Conservation (phyloP, 75 land plant genomes). For the Ceratopteris richardii region DNA sequence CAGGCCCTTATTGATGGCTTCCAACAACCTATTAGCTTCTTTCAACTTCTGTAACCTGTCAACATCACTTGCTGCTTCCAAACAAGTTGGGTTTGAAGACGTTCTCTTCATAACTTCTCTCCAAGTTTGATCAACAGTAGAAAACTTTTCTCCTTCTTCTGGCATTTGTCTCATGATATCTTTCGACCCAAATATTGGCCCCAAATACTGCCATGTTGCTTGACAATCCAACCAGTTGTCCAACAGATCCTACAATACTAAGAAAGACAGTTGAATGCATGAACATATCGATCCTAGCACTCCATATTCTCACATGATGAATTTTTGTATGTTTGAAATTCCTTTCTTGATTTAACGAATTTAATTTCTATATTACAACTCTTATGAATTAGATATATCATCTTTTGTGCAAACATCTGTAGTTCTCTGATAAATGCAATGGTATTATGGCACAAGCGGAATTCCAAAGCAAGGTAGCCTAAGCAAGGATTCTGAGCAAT, state of each 20-base stretch:
- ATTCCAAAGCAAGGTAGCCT: too few species aligned
- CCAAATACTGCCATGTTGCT: conserved; percentile 40
- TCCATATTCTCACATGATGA: too few species aligned
- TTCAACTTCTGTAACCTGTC: conserved; percentile 19
- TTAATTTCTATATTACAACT: too few species aligned
- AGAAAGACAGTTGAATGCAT: too few species aligned
- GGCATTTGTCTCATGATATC: conserved; percentile 49
- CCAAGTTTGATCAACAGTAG: conserved; percentile 38
- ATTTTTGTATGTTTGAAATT: too few species aligned
- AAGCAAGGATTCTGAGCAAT: too few species aligned
- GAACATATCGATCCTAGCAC: too few species aligned
- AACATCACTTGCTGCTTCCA: conserved; percentile 25
- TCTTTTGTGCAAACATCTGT: too few species aligned
- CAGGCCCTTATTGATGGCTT: conserved; percentile 31
- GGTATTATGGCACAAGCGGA: too few species aligned
- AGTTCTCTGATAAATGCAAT: too few species aligned
- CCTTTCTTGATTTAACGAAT: too few species aligned
- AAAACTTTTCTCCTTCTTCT: conserved; percentile 35
- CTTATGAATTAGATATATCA: background rate
- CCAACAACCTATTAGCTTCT: conserved; percentile 33
- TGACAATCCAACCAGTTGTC: conserved; percentile 41
- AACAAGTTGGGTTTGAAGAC: conserved; percentile 15
- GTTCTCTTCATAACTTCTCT: conserved; percentile 42
- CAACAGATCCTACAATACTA: conserved; percentile 12
- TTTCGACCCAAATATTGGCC: conserved; percentile 35